Evolutionary conservation across 177 flowering plant species (phyloP).

Genomic region (Vitis hybrid): DNA sequence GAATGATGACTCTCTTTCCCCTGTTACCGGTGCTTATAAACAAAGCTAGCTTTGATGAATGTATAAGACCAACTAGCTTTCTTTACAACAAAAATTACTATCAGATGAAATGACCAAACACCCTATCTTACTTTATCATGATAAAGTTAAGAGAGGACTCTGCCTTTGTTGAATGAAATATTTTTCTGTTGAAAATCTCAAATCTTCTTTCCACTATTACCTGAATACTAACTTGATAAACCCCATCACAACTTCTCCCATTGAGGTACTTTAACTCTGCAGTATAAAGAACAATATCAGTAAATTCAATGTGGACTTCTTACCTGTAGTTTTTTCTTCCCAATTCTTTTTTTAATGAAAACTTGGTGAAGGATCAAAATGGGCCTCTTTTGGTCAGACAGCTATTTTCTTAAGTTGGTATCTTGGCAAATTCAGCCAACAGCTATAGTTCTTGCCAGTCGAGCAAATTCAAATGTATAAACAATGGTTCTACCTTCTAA

Average conservation of each 20-base stretch:
- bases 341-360: background rate
- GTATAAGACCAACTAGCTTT: conserved; percentile 24
- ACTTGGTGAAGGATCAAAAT: conserved; percentile 10
- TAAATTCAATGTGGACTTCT: background rate
- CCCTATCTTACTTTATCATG: conserved; percentile 21
- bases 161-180: conserved; percentile 19
- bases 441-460: background rate
- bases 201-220: conserved; percentile 10
- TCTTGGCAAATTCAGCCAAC: conserved; percentile 34
- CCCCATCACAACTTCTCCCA: background rate
- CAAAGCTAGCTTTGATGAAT: conserved; percentile 32
- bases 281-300: background rate
- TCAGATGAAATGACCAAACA: conserved; percentile 27
- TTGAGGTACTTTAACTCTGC: no score
- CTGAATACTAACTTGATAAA: conserved; percentile 13
- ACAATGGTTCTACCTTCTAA: background rate
- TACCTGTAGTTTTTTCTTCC: background rate
- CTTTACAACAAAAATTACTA: conserved; percentile 20
- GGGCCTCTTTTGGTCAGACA: conserved; percentile 20
- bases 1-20: conserved; percentile 37
- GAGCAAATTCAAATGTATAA: background rate
- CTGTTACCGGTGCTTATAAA: conserved; percentile 27
- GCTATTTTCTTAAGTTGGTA: conserved; percentile 33
- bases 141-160: conserved; percentile 21
- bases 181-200: background rate